A percentile compares a stretch with the other conserved stretches of the same genome.
These are phyloP conservation scores for Fusarium anthophilum DNA, from an alignment of 2,329 filamentous ascomycete species.

Conservation along the genomic window DNA sequence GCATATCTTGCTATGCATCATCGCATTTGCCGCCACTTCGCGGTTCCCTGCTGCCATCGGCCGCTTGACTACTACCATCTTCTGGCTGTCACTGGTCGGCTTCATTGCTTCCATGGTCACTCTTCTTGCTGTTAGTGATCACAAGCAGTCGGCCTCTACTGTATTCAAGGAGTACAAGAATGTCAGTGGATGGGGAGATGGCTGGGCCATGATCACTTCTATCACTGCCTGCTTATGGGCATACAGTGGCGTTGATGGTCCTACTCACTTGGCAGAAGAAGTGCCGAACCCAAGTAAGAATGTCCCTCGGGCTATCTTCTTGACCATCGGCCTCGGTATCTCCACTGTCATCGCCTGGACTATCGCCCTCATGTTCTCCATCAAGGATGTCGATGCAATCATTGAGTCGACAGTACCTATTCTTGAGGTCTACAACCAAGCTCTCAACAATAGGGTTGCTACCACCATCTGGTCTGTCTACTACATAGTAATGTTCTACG, in stretches of 20 bases:
- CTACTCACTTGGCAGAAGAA: slow-evolving; percentile 39
- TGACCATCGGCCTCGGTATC: slow-evolving; percentile 37
- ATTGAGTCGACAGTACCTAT: slow-evolving; percentile 38
- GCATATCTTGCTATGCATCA: slow-evolving; percentile 36
- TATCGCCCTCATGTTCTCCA: slow-evolving; percentile 39
- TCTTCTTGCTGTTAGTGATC: slow-evolving; percentile 28
- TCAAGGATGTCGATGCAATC: slow-evolving; percentile 38
- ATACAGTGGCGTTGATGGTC: slow-evolving; percentile 33
- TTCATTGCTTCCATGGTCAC: slow-evolving; percentile 39
- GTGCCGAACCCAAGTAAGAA: slow-evolving; percentile 40
- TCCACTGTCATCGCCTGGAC: slow-evolving; percentile 37
- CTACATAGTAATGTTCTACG: slow-evolving; percentile 42
- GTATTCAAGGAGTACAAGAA: slow-evolving; percentile 39
- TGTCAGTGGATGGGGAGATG: slow-evolving; percentile 39
- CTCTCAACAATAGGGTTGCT: slow-evolving; percentile 35
- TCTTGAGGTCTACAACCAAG: slow-evolving; percentile 39
- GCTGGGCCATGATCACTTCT: slow-evolving; percentile 38
- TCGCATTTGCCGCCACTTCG: slow-evolving; percentile 32
- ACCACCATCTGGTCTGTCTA: slow-evolving; percentile 40
- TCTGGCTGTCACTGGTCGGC: slow-evolving; percentile 36
- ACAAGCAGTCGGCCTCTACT: slow-evolving; percentile 25
- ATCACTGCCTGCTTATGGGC: slow-evolving; percentile 40
- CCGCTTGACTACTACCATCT: slow-evolving; percentile 33
- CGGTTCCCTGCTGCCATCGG: slow-evolving; percentile 38
- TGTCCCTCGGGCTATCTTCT: slow-evolving; percentile 39